Base-by-base conservation (phyloP, 768 basidiomycete genomes). In the Cytidiella melzeri region DNA sequence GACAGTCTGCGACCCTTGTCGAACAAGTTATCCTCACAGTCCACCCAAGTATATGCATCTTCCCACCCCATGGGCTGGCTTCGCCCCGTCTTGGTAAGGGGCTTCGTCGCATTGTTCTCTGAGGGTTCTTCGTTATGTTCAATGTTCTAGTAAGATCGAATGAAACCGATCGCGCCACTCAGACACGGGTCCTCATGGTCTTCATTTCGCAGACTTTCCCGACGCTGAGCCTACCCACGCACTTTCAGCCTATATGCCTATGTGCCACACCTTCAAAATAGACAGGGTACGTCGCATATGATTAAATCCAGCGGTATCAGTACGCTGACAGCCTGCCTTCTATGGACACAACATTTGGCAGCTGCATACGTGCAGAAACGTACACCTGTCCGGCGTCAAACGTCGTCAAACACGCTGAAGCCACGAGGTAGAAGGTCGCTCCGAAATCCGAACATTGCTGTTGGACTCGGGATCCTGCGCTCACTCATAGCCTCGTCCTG, bases 371-470 rank as follows among this genome's bases (percentile, higher is more conserved):
- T n/a, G n/a, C n/a, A n/a, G n/a, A n/a, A n/a, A n/a, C n/a, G n/a
- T n/a, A n/a, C n/a, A n/a, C n/a, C n/a, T n/a, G n/a, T n/a, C n/a
- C n/a, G n/a, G 30, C 30, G 30, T 34, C 15, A 34, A 34, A 15
- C 9, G 30, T 15, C 7, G 15, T 34, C 30, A 15, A 12, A 38
- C 51, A 52, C 46, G 50, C 42, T 40, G 25, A 20, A 46, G 41
- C 43, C 50, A 52, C 45, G 51, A 52, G 51, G 51, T 30, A 15
- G 53, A 30, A 43, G 20, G 50, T 46, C 54, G 55, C 51, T 53
- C 58, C 58, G 58, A 51, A 43, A 49, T 34, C 57, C 57, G 57
- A 55, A 23, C 15, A 24, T 12, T 7, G 7, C 30, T 34, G 30
- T 34, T 15, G 7, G 30, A 7, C 30, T 34, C 30, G 30, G 30